Conservation (phyloP, 2,329 filamentous ascomycete species). For the Conoideocrella luteorostrata region DNA sequence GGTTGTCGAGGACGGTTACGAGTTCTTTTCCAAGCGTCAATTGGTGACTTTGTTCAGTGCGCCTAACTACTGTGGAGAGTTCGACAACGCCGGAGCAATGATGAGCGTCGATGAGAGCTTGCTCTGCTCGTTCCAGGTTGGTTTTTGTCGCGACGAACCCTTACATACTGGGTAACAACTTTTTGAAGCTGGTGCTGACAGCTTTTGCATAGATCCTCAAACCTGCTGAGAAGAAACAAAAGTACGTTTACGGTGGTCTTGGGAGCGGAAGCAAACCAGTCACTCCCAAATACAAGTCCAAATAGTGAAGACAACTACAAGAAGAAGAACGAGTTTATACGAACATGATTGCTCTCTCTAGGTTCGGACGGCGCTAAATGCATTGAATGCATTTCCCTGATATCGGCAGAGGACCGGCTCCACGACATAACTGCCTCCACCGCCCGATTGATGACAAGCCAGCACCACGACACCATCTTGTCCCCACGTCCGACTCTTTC, state of each 20-base stretch:
- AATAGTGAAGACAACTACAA: slow-evolving; percentile 9
- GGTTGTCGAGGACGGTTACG: slow-evolving; percentile 97
- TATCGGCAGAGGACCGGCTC: slow-evolving; percentile 16
- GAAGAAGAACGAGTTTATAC: slow-evolving; percentile 37
- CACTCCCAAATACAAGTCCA: slow-evolving; percentile 18
- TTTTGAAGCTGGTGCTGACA: slow-evolving; percentile 1
- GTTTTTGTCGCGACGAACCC: too few relatives aligned
- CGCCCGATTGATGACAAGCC: slow-evolving; percentile 6
- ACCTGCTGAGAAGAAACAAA: slow-evolving; percentile 99
- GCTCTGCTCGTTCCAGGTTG: slow-evolving; percentile 96
- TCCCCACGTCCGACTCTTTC: slow-evolving; percentile 6
- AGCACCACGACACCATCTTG: slow-evolving; percentile 3
- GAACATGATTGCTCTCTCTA: slow-evolving; percentile 67
- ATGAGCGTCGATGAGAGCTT: slow-evolving; percentile 99
- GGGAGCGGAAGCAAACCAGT: slow-evolving; percentile 40
- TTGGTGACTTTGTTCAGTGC: slow-evolving; percentile 96
- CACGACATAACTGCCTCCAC: slow-evolving; percentile 14
- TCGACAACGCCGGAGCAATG: slow-evolving; percentile 98
- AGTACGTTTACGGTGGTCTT: slow-evolving; percentile 82
- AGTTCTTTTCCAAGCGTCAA: slow-evolving; percentile 98
- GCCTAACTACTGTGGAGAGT: slow-evolving; percentile 98
- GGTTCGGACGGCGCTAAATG: slow-evolving; percentile 89
- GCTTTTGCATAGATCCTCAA: slow-evolving; percentile 71
- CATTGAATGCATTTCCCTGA: slow-evolving; percentile 7
- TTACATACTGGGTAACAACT: too few relatives aligned